Conservation (phyloP, 1,284 basidiomycete genomes). For the Sparassis latifolia region DNA sequence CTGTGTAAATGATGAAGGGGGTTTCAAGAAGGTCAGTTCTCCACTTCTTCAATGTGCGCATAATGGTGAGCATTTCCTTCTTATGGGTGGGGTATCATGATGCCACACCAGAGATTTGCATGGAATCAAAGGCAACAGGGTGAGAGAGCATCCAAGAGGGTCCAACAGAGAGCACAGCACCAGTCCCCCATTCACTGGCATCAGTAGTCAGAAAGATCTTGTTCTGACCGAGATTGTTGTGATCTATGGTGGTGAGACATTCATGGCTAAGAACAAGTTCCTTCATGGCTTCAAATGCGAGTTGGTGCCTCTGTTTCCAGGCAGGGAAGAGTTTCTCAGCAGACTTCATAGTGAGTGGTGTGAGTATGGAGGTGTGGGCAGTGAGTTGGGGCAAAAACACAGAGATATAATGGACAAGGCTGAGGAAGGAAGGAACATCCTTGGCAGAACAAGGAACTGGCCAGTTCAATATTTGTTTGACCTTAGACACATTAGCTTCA, state of each 20-base stretch:
- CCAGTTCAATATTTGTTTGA: slow-evolving; percentile 30
- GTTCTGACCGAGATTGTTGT: slow-evolving; percentile 23
- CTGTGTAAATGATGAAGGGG: slow-evolving; percentile 28
- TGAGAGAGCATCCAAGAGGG: slow-evolving; percentile 3
- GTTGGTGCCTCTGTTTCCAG: slow-evolving; percentile 25
- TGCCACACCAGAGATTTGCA: slow-evolving; percentile 5
- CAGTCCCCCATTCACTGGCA: slow-evolving; percentile 25
- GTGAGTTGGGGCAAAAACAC: slow-evolving; percentile 30
- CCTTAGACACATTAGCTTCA: slow-evolving; percentile 25
- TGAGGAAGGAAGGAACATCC: slow-evolving; percentile 30
- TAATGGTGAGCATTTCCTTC: slow-evolving; percentile 19
- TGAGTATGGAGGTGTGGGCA: slow-evolving; percentile 25
- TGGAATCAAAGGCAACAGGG: slow-evolving; percentile 12
- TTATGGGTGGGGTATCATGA: slow-evolving; percentile 24
- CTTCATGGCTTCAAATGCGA: slow-evolving; percentile 34
- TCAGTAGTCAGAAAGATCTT: slow-evolving; percentile 32
- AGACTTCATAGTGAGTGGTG: slow-evolving; percentile 24
- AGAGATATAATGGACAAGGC: slow-evolving; percentile 29
- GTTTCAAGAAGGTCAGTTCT: slow-evolving; percentile 20
- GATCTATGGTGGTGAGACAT: slow-evolving; percentile 26
- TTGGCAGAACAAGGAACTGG: slow-evolving; percentile 12
- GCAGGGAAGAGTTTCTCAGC: slow-evolving; percentile 14
- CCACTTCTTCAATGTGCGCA: slow-evolving; percentile 26
- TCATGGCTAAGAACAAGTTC: slow-evolving; percentile 17
- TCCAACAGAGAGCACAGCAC: slow-evolving; percentile 14